Evolutionary conservation across 1,139 yeast genomes (phyloP).

Genomic region (Pichia sp.): DNA sequence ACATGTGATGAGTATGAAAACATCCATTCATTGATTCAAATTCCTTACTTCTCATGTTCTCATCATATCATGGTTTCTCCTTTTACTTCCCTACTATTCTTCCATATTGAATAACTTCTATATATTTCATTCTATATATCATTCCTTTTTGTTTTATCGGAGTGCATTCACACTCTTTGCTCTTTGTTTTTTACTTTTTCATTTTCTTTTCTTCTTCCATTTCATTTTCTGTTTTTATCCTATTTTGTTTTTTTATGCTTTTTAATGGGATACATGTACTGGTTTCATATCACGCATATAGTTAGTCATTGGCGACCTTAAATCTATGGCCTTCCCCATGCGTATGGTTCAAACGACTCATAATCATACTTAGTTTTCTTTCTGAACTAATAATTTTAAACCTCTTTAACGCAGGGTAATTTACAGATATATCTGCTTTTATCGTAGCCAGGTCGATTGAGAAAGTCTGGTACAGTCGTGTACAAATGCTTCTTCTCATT

Average conservation of each 20-base stretch:
- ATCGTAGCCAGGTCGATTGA: neutral
- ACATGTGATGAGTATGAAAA: slow-evolving; percentile 28
- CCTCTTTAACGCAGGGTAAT: too few species aligned
- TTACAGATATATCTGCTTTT: neutral
- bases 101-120: neutral
- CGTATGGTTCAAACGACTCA: too few species aligned
- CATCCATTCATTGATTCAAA: slow-evolving; percentile 14
- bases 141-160: neutral
- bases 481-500: too few species aligned
- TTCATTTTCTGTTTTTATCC: too few species aligned
- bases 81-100: neutral
- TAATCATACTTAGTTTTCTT: too few species aligned
- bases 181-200: neutral
- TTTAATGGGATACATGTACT: neutral
- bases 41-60: neutral
- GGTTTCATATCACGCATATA: neutral
- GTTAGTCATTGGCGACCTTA: neutral
- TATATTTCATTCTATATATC: neutral
- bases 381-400: too few species aligned
- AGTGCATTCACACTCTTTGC: neutral
- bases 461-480: too few species aligned
- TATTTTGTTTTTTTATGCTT: neutral
- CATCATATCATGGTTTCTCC: neutral
- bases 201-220: neutral
- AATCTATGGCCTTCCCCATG: neutral